These are phyloP conservation scores for Vaccinium corymbosum DNA, from an alignment of 148 eudicot genomes.

Conservation along the genomic window DNA sequence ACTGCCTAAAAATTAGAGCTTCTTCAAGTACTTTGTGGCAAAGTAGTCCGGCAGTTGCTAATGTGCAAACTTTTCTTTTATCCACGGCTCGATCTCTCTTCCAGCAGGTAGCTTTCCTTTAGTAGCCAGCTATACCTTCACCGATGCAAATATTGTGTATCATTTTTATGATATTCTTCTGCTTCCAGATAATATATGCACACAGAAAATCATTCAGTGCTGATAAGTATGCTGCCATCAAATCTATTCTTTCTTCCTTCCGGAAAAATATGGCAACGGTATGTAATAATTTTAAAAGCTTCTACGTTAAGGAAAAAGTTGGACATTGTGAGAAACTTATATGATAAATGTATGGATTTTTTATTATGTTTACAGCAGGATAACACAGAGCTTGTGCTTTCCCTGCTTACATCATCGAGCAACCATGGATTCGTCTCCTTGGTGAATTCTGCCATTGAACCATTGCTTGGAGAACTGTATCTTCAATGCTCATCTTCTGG, in stretches of 20 bases:
- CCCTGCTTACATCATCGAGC: conserved; percentile 60
- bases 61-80: conserved; percentile 41
- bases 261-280: conserved; percentile 44
- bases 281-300: conserved; percentile 1
- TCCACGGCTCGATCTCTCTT: conserved; percentile 59
- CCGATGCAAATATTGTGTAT: neutral
- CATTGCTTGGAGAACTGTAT: conserved; percentile 57
- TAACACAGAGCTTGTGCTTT: conserved; percentile 35
- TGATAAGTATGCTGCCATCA: conserved; percentile 45
- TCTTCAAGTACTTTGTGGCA: conserved; percentile 63
- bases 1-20: conserved; percentile 60
- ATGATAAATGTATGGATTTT: neutral
- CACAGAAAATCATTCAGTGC: conserved; percentile 72
- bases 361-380: conserved; percentile 33
- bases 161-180: neutral
- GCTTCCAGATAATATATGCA: conserved; percentile 66
- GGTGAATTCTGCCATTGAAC: conserved; percentile 50
- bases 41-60: conserved; percentile 30
- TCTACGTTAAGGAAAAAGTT: neutral
- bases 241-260: conserved; percentile 31
- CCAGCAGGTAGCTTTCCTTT: conserved; percentile 52
- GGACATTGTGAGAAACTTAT: neutral
- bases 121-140: neutral
- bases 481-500: conserved; percentile 37
- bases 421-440: conserved; percentile 53